Conservation (phyloP, 306 rosid genomes). For the Pyrus pyrifolia region DNA sequence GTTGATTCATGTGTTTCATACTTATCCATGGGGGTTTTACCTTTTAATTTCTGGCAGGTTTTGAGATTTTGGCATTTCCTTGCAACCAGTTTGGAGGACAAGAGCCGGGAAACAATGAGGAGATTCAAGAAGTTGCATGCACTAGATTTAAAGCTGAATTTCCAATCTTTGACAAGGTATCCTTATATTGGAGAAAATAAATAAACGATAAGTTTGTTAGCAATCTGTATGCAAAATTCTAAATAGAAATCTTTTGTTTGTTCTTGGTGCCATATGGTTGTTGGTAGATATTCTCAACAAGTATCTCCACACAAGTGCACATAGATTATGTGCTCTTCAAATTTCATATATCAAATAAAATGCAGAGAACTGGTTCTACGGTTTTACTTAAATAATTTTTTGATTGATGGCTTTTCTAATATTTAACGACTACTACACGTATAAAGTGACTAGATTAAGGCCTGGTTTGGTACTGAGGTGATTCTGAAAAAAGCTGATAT, state of each 20-base stretch:
- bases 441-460: background rate
- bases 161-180: conserved; percentile 83
- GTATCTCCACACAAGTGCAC: background rate
- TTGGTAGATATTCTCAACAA: background rate
- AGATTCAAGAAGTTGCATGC: conserved; percentile 68
- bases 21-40: background rate
- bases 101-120: conserved; percentile 81
- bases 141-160: conserved; percentile 83
- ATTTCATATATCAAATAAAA: background rate
- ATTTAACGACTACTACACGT: background rate
- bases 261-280: background rate
- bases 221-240: background rate
- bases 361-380: background rate
- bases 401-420: background rate
- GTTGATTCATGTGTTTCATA: background rate
- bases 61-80: conserved; percentile 95
- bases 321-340: background rate
- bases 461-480: too few species aligned
- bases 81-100: conserved; percentile 89
- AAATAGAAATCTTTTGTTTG: background rate
- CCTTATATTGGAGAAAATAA: conserved; percentile 11
- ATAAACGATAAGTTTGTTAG: background rate
- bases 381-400: background rate
- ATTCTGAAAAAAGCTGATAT: too few species aligned
- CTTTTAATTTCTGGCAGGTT: conserved; percentile 27